phyloP scores from a whole-genome alignment of 495 filamentous ascomycete species.

The Penicillium alfredii region DNA sequence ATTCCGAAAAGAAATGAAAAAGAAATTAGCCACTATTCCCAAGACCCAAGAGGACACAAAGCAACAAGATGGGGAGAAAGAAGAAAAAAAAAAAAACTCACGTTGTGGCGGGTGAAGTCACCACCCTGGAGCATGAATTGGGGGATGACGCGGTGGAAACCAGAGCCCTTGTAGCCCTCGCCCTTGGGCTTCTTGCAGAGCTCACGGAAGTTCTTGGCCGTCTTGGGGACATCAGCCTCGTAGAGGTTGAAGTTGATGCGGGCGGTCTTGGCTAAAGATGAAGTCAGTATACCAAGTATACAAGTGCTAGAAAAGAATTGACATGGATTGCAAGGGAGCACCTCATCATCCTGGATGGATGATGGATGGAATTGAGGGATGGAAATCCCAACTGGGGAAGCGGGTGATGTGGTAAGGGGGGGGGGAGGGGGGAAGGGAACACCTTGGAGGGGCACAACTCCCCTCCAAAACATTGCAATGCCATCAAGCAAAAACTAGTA shows the following conservation, averaged over 20 bases:
- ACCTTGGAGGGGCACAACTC: conserved; percentile 9
- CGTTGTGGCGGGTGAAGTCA: conserved; percentile 93
- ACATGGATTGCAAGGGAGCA: no score
- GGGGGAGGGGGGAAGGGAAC: conserved; percentile 12
- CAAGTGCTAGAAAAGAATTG: no score
- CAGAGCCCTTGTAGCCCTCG: conserved; percentile 78
- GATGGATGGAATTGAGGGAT: conserved; percentile 12
- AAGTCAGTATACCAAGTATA: no score
- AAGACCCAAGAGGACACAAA: conserved; percentile 1
- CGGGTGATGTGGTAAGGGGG: conserved; percentile 6
- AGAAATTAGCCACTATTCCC: no score
- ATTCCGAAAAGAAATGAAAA: conserved; percentile 7
- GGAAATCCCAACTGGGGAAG: no score
- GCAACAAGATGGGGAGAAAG: neutral
- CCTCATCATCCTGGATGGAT: neutral
- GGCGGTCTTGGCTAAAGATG: conserved; percentile 57
- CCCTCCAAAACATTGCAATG: neutral
- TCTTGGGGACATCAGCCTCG: conserved; percentile 85
- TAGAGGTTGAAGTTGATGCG: conserved; percentile 89
- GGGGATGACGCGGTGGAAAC: conserved; percentile 96
- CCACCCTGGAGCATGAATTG: conserved; percentile 99
- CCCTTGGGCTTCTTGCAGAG: conserved; percentile 94
- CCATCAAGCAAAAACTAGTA: conserved; percentile 7
- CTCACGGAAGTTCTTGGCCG: conserved; percentile 90
- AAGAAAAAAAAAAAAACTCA: conserved; percentile 36